Evolutionary conservation across 352 stramenopile genomes (phyloP).

Genomic region (Phytophthora agathidicida): DNA sequence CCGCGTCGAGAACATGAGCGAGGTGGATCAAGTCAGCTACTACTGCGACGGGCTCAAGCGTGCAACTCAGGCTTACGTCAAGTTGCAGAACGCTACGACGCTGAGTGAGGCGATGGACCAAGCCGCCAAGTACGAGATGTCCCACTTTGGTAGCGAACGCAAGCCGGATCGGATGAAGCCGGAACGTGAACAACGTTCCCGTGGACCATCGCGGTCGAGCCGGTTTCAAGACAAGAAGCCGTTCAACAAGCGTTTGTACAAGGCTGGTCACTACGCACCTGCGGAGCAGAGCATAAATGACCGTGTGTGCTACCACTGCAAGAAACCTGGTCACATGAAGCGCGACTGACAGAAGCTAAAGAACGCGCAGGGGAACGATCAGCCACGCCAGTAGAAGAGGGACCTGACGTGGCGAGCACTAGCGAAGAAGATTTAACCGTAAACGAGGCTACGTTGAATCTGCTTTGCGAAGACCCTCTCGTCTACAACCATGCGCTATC

Average conservation of each 20-base stretch:
- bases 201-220: background rate
- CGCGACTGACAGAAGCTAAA: slow-evolving; percentile 13
- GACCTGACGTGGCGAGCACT: slow-evolving; percentile 15
- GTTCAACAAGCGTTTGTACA: slow-evolving; percentile 12
- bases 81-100: slow-evolving; percentile 1
- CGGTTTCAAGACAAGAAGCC: slow-evolving; percentile 2
- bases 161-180: slow-evolving; percentile 1
- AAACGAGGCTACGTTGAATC: slow-evolving; percentile 20
- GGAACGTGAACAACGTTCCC: slow-evolving; percentile 2
- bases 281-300: slow-evolving; percentile 1
- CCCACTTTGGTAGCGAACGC: slow-evolving; percentile 2
- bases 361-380: slow-evolving; percentile 8
- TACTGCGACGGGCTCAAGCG: slow-evolving; percentile 12
- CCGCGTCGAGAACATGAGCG: slow-evolving; percentile 1
- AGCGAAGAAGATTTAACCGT: slow-evolving; percentile 18
- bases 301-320: slow-evolving; percentile 11
- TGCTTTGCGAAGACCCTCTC: slow-evolving; percentile 28
- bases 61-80: slow-evolving; percentile 1
- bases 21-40: slow-evolving; percentile 10
- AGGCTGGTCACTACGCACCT: slow-evolving; percentile 6
- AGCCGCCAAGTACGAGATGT: slow-evolving; percentile 20
- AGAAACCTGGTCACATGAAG: slow-evolving; percentile 8
- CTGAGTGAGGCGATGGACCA: slow-evolving; percentile 16
- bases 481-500: slow-evolving; percentile 10
- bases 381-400: slow-evolving; percentile 24